Evolutionary conservation across 176 grass and related monocot species (phyloP), one percentile per base, ranked within the genome.

Genomic region (Rhynchospora tenuis): DNA sequence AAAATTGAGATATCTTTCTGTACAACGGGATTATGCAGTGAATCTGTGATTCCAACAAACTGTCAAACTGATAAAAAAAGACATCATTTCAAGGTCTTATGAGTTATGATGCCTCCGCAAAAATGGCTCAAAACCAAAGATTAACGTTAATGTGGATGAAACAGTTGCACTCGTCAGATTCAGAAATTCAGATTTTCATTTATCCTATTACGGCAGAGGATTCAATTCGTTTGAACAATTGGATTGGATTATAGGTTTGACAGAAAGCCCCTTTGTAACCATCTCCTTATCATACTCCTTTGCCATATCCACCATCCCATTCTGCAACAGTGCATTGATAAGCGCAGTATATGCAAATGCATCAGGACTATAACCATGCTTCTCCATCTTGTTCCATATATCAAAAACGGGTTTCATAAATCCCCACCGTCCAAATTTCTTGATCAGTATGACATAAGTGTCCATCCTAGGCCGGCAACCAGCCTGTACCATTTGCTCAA

Each of bases 401-500:
- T 79, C 79, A 75, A 95, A 89, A 33, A 93, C 93, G 0, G 91
- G 92, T 7, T 93, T 88, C 24, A 98, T 91, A 84, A 98, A 98
- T 9, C 95, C 95, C 92, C 92, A 95, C 10, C 91, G 85, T n/a
- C 95, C 92, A 44, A 98, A 95, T 62, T 92, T 94, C 86, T 93
- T 98, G 2, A 98, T 98, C 33, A 98, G 82, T 91, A 98, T 95
- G 9, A 95, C 90, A 83, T 98, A 95, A 9, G 95, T 98, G 23
- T 98, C 95, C 92, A 95, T 98, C 80, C 88, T 94, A 0, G 92
- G 95, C 51, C 54, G 83, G 74, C 88, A 90, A 52, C 87, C 90
- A 38, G 87, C 84, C 82, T 80, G 31, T 43, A 90, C 79, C 90
- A 98, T 98, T 89, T 91, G 90, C 66, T 95, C 92, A 84, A 93